Conservation (phyloP, 169 alveolate species). For the Cryptosporidium parvum region DNA sequence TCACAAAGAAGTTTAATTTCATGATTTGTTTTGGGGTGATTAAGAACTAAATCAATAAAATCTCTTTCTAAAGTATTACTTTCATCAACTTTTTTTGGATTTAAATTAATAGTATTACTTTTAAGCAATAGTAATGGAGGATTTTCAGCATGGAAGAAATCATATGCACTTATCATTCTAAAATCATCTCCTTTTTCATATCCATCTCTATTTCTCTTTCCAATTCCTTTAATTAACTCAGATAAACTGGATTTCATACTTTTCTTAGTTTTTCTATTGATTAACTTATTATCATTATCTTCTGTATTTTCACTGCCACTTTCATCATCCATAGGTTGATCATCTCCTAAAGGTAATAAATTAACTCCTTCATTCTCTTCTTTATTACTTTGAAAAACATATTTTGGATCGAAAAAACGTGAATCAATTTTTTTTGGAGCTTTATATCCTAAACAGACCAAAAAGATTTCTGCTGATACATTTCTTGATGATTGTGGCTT, state of each 20-base stretch:
- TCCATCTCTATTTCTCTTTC: conserved; percentile 87
- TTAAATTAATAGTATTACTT: conserved; percentile 79
- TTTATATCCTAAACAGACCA: conserved; percentile 94
- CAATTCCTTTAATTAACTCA: conserved; percentile 83
- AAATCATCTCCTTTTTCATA: conserved; percentile 88
- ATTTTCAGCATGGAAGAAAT: conserved; percentile 82
- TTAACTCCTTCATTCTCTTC: neutral
- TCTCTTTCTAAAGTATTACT: conserved; percentile 72
- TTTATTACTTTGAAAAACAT: conserved; percentile 85
- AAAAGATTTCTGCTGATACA: conserved; percentile 98
- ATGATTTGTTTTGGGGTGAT: conserved; percentile 83
- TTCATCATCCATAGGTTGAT: conserved; percentile 39
- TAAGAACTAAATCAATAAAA: conserved; percentile 67
- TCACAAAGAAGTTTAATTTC: conserved; percentile 84
- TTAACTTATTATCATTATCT: conserved; percentile 63
- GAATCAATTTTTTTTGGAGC: conserved; percentile 95
- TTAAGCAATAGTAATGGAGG: conserved; percentile 84
- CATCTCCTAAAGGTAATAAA: neutral
- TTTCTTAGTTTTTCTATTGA: conserved; percentile 75
- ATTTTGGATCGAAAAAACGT: conserved; percentile 94
- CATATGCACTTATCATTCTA: conserved; percentile 79
- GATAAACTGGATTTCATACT: conserved; percentile 78
- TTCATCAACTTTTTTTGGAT: conserved; percentile 57
- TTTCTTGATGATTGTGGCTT: conserved; percentile 98
- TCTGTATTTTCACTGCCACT: conserved; percentile 70